Conservation (phyloP, 2,329 filamentous ascomycete species). For the Myotisia sp. region DNA sequence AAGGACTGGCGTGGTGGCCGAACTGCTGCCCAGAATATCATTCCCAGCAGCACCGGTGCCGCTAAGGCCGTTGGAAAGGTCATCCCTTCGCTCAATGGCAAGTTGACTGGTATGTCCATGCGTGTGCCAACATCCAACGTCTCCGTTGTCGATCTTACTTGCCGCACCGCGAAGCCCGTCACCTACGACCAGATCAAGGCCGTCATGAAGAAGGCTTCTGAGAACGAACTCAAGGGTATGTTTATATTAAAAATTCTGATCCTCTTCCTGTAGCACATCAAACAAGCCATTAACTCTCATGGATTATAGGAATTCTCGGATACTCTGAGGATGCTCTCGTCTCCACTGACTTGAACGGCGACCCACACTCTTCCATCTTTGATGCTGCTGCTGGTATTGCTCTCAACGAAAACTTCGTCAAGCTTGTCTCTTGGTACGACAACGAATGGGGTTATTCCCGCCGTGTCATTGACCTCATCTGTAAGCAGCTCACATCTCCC, state of each 20-base stretch:
- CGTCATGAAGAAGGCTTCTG: constrained; percentile 72
- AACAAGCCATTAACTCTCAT: background rate
- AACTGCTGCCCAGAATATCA: constrained; percentile 98
- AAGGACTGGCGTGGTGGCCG: constrained; percentile 99
- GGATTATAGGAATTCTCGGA: constrained; percentile 55
- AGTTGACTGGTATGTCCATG: constrained; percentile 99
- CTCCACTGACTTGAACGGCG: constrained; percentile 84
- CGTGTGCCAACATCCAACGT: constrained; percentile 98
- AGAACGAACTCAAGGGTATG: constrained; percentile 74
- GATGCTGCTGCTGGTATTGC: constrained; percentile 98
- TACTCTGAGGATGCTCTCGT: constrained; percentile 98
- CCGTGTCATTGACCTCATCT: constrained; percentile 67
- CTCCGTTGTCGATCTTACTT: constrained; percentile 95
- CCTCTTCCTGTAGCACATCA: background rate
- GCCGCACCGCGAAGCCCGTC: constrained; percentile 77
- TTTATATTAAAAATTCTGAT: constrained; percentile 9
- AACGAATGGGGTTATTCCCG: constrained; percentile 99
- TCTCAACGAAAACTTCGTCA: constrained; percentile 96
- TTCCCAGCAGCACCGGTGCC: constrained; percentile 96
- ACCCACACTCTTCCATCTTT: constrained; percentile 92
- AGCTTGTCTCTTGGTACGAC: constrained; percentile 97
- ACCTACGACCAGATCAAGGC: constrained; percentile 73
- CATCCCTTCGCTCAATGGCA: constrained; percentile 94
- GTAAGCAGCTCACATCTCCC: constrained; percentile 25
- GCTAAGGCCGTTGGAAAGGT: constrained; percentile 99